A percentile compares a stretch with the other conserved stretches of the same genome.
phyloP scores from a whole-genome alignment of 1,284 basidiomycete species.

The Heliocybe sulcata region DNA sequence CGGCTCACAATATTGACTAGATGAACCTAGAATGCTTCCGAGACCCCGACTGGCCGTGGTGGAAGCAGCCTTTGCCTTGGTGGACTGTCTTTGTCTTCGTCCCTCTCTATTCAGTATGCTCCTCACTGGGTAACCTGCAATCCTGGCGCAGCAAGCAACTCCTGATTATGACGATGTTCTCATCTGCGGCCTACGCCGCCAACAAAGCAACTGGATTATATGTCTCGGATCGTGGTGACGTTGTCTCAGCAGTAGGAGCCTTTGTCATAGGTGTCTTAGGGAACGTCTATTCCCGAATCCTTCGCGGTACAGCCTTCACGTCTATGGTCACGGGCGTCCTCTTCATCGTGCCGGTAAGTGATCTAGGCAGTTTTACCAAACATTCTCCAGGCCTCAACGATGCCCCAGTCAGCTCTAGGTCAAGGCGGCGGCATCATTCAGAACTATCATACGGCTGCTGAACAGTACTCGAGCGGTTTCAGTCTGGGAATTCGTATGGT shows the following conservation, averaged over 20 bases:
- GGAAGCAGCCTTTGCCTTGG: conserved; percentile 66
- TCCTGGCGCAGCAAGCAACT: conserved; percentile 62
- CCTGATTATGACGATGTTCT: conserved; percentile 73
- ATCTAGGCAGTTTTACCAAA: not conserved
- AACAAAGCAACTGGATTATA: conserved; percentile 36
- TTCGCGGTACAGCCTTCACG: conserved; percentile 79
- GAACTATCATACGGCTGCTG: conserved; percentile 52
- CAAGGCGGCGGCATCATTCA: conserved; percentile 79
- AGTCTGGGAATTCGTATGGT: conserved; percentile 73
- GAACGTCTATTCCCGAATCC: conserved; percentile 72
- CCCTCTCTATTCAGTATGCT: conserved; percentile 70
- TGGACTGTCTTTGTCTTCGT: conserved; percentile 76
- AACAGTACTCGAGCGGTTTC: conserved; percentile 65
- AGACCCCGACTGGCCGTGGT: conserved; percentile 70
- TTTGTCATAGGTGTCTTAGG: conserved; percentile 77
- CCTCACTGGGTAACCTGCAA: conserved; percentile 78
- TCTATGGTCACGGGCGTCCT: conserved; percentile 85
- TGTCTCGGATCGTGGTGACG: conserved; percentile 38
- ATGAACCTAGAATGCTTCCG: conserved; percentile 57
- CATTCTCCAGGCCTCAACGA: not conserved
- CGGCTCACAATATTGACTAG: not conserved
- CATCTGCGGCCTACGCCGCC: conserved; percentile 68
- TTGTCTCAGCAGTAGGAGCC: conserved; percentile 73
- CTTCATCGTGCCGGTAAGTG: conserved; percentile 72
- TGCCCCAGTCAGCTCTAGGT: conserved; percentile 69